Conservation (phyloP, 139 green algal species). For the Diplosphaera chodatii region DNA sequence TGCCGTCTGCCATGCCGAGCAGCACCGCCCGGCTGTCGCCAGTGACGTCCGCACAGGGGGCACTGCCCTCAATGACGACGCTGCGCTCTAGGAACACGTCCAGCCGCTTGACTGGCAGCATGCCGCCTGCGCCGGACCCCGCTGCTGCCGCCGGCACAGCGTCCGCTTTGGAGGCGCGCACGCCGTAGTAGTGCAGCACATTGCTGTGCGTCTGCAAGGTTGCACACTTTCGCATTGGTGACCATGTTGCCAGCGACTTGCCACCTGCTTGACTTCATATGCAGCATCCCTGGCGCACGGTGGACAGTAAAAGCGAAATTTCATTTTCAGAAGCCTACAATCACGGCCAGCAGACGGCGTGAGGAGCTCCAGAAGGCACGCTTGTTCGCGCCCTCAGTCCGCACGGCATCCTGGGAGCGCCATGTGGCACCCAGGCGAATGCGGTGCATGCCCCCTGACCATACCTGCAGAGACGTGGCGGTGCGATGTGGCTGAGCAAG, state of each 20-base stretch:
- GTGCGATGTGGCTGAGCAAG: not conserved
- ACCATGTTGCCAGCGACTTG: no score
- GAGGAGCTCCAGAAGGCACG: conserved; percentile 50
- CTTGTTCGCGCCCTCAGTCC: conserved; percentile 49
- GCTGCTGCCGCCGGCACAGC: conserved; percentile 17
- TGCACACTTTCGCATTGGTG: not conserved
- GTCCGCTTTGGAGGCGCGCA: conserved; percentile 47
- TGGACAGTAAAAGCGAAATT: no score
- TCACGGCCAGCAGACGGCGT: conserved; percentile 45
- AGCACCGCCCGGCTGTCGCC: conserved; percentile 46
- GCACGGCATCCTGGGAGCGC: conserved; percentile 23
- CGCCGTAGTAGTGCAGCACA: conserved; percentile 56
- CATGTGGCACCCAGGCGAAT: conserved; percentile 43
- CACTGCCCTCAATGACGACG: conserved; percentile 20
- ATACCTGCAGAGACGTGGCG: conserved; percentile 44
- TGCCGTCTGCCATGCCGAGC: conserved; percentile 49
- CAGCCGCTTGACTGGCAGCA: conserved; percentile 13
- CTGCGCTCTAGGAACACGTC: conserved; percentile 58
- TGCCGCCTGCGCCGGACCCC: conserved; percentile 2
- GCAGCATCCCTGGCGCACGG: no score
- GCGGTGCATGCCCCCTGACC: conserved; percentile 47
- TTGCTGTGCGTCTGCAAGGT: conserved; percentile 49
- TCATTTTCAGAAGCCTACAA: conserved; percentile 38
- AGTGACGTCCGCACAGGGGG: conserved; percentile 11
- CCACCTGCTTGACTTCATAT: no score